These are phyloP conservation scores for Pseudohalonectria lignicola DNA, from an alignment of 2,329 filamentous ascomycete species.

Conservation along the genomic window DNA sequence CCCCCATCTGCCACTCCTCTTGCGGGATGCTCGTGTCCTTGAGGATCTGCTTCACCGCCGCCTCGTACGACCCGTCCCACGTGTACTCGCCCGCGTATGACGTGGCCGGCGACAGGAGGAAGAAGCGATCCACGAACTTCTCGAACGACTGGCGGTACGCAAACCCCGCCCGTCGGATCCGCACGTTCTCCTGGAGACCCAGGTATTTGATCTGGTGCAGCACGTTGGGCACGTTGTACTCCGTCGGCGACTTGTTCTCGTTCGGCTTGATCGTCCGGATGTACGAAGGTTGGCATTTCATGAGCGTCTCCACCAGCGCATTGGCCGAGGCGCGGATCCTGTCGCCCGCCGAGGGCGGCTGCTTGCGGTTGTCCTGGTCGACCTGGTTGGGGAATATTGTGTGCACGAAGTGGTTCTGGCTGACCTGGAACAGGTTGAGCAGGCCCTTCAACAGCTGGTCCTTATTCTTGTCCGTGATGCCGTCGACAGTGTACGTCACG, in stretches of 20 bases:
- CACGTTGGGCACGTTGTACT: constrained; percentile 88
- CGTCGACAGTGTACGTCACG: constrained; percentile 85
- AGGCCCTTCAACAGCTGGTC: constrained; percentile 92
- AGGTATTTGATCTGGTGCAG: constrained; percentile 98
- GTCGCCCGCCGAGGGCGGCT: constrained; percentile 89
- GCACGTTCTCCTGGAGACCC: constrained; percentile 97
- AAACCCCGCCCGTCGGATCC: constrained; percentile 91
- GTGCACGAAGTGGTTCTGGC: constrained; percentile 77
- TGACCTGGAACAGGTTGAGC: constrained; percentile 74
- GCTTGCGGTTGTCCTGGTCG: constrained; percentile 88
- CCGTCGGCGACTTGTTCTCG: constrained; percentile 91
- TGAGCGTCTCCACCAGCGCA: constrained; percentile 84
- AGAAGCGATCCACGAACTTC: constrained; percentile 97
- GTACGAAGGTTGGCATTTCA: constrained; percentile 96
- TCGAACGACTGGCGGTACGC: constrained; percentile 96
- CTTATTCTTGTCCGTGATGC: constrained; percentile 99
- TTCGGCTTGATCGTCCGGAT: constrained; percentile 99
- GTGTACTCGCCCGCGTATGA: constrained; percentile 97
- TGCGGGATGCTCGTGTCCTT: constrained; percentile 92
- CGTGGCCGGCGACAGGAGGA: constrained; percentile 84
- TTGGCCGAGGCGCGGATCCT: constrained; percentile 94
- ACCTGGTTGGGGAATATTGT: constrained; percentile 85
- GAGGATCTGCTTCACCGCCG: constrained; percentile 82
- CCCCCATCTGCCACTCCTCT: constrained; percentile 95
- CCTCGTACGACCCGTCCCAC: constrained; percentile 81